phyloP scores from a whole-genome alignment of 805 yeast genomes.

The Wickerhamia fluorescens region DNA sequence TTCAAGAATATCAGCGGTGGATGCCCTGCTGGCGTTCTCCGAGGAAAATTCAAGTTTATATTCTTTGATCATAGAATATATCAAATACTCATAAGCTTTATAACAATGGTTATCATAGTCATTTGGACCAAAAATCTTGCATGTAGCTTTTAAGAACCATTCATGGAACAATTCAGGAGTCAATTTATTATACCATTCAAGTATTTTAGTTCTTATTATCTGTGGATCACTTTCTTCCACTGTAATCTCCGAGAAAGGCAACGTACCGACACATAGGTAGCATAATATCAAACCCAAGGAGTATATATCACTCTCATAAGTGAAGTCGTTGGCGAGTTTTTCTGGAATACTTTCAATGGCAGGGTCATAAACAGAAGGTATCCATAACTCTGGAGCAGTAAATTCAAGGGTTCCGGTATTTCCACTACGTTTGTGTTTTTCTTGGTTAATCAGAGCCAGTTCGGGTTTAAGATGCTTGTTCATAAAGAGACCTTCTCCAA shows the following conservation, averaged over 20 bases:
- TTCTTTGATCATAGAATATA: background rate
- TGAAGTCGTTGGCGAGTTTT: slow-evolving; percentile 45
- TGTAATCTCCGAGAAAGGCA: slow-evolving; percentile 44
- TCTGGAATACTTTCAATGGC: slow-evolving; percentile 22
- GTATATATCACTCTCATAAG: slow-evolving; percentile 70
- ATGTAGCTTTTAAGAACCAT: slow-evolving; percentile 18
- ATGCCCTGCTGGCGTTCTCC: no score
- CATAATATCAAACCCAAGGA: slow-evolving; percentile 80
- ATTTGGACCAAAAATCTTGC: background rate
- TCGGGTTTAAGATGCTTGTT: slow-evolving; percentile 34
- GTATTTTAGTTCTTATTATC: slow-evolving; percentile 16
- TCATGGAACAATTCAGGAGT: slow-evolving; percentile 11
- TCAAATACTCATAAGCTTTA: background rate
- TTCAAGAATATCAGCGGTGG: no score
- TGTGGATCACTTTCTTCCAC: slow-evolving; percentile 22
- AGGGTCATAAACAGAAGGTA: slow-evolving; percentile 16
- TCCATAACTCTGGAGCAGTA: slow-evolving; percentile 77
- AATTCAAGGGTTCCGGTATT: slow-evolving; percentile 84
- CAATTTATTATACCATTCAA: slow-evolving; percentile 22
- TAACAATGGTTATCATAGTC: background rate
- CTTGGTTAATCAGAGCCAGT: slow-evolving; percentile 2
- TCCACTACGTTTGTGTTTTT: slow-evolving; percentile 58
- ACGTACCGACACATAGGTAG: slow-evolving; percentile 59
- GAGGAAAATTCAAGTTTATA: no score
- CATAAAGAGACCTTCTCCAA: slow-evolving; percentile 80